Conservation (phyloP, 2,329 filamentous ascomycete genomes). For the Trichophyton schoenleinii region DNA sequence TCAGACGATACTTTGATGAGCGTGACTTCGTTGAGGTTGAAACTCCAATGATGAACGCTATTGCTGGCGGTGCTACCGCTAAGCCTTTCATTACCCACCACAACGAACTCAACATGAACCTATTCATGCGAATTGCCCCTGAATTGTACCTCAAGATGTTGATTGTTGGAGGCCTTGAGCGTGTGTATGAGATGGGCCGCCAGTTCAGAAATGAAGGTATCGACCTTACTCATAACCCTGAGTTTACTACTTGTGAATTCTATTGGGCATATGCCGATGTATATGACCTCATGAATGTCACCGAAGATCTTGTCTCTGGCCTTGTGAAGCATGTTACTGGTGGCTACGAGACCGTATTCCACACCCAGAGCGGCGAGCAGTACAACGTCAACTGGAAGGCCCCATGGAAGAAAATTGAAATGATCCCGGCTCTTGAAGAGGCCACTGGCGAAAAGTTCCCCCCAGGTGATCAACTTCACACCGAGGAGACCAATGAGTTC, state of each 20-base stretch:
- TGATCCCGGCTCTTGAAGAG: constrained; percentile 88
- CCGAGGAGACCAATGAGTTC: constrained; percentile 76
- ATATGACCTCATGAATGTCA: constrained; percentile 79
- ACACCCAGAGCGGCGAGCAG: constrained; percentile 71
- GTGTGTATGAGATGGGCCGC: constrained; percentile 89
- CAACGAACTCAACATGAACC: constrained; percentile 88
- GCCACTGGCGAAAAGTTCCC: constrained; percentile 90
- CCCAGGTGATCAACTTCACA: constrained; percentile 77
- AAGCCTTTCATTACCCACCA: constrained; percentile 92
- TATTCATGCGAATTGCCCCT: constrained; percentile 89
- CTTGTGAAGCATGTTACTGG: constrained; percentile 84
- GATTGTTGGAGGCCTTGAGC: constrained; percentile 84
- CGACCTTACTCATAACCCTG: constrained; percentile 90
- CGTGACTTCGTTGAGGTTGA: constrained; percentile 87
- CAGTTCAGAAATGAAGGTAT: constrained; percentile 92
- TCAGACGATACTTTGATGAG: constrained; percentile 78
- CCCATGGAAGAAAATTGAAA: constrained; percentile 86
- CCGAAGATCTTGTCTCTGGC: constrained; percentile 82
- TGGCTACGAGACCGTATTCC: constrained; percentile 71
- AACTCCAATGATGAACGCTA: constrained; percentile 94
- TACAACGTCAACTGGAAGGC: constrained; percentile 93
- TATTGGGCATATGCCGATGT: constrained; percentile 90
- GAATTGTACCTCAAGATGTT: constrained; percentile 95
- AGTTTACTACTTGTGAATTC: constrained; percentile 97
- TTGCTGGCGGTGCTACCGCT: constrained; percentile 89